phyloP scores from a whole-genome alignment of 2,329 filamentous ascomycete species.

The Aspergillus sp. region DNA sequence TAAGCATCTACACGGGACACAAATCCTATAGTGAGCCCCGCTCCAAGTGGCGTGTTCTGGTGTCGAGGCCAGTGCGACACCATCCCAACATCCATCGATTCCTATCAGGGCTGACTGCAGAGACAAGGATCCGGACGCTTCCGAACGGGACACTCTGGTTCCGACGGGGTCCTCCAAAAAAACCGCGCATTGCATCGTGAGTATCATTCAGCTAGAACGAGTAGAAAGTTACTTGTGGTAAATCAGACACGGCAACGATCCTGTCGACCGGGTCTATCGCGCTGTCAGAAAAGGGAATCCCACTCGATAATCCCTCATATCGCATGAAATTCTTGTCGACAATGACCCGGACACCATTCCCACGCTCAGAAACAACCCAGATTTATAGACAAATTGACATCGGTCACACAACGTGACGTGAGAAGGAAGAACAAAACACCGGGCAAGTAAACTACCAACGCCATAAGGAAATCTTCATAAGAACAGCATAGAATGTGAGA shows the following conservation, averaged over 20 bases:
- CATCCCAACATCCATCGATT: background rate
- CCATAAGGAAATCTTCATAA: background rate
- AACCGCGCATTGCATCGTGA: background rate
- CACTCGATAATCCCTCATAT: background rate
- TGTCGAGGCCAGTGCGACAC: no score
- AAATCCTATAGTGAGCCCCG: background rate
- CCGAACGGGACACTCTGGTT: background rate
- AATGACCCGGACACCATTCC: conserved; percentile 4
- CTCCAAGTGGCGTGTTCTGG: background rate
- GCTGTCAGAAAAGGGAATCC: conserved; percentile 1
- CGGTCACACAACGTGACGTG: background rate
- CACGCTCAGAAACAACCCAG: conserved; percentile 8
- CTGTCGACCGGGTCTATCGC: conserved; percentile 6
- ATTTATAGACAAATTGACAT: background rate
- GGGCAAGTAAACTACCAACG: background rate
- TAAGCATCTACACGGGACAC: no score
- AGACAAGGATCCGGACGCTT: background rate
- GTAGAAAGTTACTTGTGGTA: background rate
- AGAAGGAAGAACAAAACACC: background rate
- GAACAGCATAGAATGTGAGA: background rate
- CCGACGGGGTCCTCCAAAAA: background rate
- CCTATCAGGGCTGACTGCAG: background rate
- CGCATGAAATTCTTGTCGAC: background rate
- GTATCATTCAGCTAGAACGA: conserved; percentile 1
- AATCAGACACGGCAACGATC: background rate